phyloP scores from a whole-genome alignment of 2,329 filamentous ascomycete genomes.

The Sarocladium brachiariae region DNA sequence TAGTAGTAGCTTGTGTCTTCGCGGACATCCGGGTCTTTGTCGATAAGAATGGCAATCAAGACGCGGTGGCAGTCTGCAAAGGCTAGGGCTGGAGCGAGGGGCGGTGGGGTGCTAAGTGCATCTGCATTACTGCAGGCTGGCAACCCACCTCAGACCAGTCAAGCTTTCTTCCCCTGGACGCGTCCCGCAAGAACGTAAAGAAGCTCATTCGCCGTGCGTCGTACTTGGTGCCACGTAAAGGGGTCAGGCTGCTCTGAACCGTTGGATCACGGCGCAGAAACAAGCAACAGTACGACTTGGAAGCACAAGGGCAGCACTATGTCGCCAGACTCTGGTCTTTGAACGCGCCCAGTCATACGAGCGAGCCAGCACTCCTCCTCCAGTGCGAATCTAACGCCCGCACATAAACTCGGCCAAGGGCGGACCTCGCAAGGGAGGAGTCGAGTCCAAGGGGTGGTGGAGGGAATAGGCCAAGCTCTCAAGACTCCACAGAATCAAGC shows the following conservation, averaged over 20 bases:
- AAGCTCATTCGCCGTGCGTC: not conserved
- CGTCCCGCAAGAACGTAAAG: not conserved
- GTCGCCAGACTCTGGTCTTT: too few species aligned
- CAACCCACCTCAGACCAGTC: conserved; percentile 6
- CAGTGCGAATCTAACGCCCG: not conserved
- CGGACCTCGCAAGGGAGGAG: not conserved
- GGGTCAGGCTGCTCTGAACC: not conserved
- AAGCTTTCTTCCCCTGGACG: conserved; percentile 5
- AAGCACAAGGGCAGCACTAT: too few species aligned
- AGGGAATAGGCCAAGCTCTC: not conserved
- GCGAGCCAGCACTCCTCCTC: too few species aligned
- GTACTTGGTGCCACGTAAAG: not conserved
- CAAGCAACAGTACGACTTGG: too few species aligned
- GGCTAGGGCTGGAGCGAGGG: not conserved
- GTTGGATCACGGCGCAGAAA: not conserved
- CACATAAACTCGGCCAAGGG: not conserved
- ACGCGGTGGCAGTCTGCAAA: not conserved
- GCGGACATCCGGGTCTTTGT: not conserved
- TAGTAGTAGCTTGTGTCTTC: not conserved
- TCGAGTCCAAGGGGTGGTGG: not conserved
- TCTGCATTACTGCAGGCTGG: conserved; percentile 4
- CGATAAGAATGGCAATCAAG: not conserved
- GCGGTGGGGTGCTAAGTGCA: not conserved
- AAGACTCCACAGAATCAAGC: conserved; percentile 3
- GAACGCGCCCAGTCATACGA: too few species aligned